Percentiles rank a stretch among this genome's conserved stretches.
Evolutionary conservation across 2,329 filamentous ascomycete species (phyloP).

Genomic region (Fusarium veterinarium): DNA sequence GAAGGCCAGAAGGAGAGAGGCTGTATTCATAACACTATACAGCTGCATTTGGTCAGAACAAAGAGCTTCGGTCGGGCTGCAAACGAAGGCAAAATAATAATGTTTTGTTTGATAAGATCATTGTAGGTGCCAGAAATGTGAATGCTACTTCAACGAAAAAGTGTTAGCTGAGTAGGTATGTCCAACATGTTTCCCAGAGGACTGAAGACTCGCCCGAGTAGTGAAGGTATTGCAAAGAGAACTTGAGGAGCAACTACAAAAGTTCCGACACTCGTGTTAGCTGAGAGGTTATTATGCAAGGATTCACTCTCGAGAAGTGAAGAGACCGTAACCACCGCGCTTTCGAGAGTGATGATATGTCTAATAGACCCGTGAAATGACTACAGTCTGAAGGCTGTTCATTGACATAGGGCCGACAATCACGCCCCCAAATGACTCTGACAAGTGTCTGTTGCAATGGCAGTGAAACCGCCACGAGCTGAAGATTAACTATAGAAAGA

Average conservation of each 20-base stretch:
- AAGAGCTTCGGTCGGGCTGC: fast-evolving
- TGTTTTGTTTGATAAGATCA: fast-evolving
- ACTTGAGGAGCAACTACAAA: fast-evolving
- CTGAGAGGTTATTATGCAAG: fast-evolving
- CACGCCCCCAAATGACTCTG: fast-evolving
- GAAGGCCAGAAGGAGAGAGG: not conserved
- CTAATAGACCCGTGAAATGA: not conserved
- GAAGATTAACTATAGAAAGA: not conserved
- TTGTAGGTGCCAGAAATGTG: not conserved
- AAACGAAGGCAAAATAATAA: fast-evolving
- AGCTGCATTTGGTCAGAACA: fast-evolving
- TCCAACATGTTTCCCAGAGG: fast-evolving
- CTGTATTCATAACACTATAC: fast-evolving
- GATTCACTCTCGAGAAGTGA: not conserved
- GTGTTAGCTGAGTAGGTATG: fast-evolving
- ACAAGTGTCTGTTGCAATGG: not conserved
- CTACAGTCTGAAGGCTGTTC: not conserved
- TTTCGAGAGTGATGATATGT: not conserved
- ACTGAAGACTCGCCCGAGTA: fast-evolving
- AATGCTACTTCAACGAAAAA: fast-evolving
- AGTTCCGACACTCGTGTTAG: fast-evolving
- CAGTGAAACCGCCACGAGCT: fast-evolving
- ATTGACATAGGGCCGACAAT: fast-evolving
- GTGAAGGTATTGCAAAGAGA: not conserved
- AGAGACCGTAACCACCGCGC: not conserved